Conservation (phyloP, 306 rosid genomes). For the Quercus gilva region DNA sequence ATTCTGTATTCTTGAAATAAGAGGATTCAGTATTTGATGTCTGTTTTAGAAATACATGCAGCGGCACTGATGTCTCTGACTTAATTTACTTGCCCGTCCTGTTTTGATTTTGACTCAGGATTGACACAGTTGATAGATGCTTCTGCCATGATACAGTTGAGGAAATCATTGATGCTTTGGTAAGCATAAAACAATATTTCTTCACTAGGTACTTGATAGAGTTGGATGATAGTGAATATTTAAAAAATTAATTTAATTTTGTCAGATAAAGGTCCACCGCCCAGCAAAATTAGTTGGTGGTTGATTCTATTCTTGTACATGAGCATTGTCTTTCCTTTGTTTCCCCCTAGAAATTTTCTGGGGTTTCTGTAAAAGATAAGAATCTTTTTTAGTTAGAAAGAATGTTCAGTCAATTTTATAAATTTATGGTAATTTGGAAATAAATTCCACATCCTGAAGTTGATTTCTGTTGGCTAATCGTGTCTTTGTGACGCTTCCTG, state of each 20-base stretch:
- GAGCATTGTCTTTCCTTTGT: background rate
- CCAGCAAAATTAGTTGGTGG: background rate
- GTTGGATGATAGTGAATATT: background rate
- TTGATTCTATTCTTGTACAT: background rate
- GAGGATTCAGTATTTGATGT: background rate
- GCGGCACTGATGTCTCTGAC: background rate
- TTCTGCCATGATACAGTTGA: slow-evolving; percentile 86
- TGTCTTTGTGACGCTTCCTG: background rate
- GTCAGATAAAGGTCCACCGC: background rate
- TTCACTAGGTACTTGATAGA: background rate
- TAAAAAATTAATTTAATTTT: background rate
- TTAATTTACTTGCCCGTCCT: slow-evolving; percentile 4
- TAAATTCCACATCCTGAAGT: too few species aligned
- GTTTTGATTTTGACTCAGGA: slow-evolving; percentile 44
- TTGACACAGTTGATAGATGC: slow-evolving; percentile 65
- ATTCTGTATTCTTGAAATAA: background rate
- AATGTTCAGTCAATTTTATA: too few species aligned
- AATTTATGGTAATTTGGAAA: too few species aligned
- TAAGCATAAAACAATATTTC: slow-evolving; percentile 38
- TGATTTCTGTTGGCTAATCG: too few species aligned
- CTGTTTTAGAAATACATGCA: background rate
- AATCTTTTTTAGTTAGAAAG: background rate
- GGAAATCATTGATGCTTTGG: slow-evolving; percentile 88
- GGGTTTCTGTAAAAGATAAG: background rate
- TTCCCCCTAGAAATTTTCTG: background rate